Percentiles rank a stretch among this genome's conserved stretches.
These are phyloP conservation scores for Coniochaeta prunicola DNA, from an alignment of 2,329 filamentous ascomycete species.

Conservation along the genomic window DNA sequence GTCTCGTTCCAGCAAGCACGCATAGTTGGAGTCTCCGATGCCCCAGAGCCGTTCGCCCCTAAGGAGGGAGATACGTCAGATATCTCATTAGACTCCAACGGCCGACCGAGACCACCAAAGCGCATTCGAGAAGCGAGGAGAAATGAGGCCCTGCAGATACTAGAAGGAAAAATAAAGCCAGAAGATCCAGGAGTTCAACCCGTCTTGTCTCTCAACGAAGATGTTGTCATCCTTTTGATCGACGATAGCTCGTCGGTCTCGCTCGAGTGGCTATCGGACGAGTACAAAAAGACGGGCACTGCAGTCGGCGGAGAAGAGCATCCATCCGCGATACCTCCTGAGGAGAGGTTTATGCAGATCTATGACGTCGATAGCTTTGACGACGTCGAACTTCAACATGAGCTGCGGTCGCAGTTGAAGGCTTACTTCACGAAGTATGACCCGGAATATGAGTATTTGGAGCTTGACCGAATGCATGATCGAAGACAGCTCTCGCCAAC, in stretches of 20 bases:
- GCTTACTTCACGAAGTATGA: neutral
- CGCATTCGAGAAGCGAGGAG: neutral
- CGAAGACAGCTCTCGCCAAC: slow-evolving; percentile 27
- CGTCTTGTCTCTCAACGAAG: neutral
- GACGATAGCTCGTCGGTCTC: neutral
- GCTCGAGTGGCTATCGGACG: neutral
- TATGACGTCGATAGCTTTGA: neutral
- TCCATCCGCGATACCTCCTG: neutral
- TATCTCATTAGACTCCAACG: neutral
- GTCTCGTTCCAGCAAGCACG: neutral
- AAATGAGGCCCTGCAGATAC: neutral
- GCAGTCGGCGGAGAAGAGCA: neutral
- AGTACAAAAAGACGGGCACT: neutral
- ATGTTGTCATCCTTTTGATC: neutral
- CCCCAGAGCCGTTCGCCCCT: neutral
- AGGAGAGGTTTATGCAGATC: neutral
- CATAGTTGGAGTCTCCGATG: neutral
- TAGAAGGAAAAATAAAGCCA: neutral
- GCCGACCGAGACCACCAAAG: neutral
- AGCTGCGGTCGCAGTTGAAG: neutral
- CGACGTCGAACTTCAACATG: neutral
- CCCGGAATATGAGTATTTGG: slow-evolving; percentile 4
- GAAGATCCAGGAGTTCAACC: neutral
- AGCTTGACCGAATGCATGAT: slow-evolving; percentile 34
- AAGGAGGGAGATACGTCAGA: neutral